Percentiles rank a stretch among this genome's conserved stretches.
These are phyloP conservation scores for Ogataea salicorniae DNA, from an alignment of 805 yeast species.

Conservation along the genomic window DNA sequence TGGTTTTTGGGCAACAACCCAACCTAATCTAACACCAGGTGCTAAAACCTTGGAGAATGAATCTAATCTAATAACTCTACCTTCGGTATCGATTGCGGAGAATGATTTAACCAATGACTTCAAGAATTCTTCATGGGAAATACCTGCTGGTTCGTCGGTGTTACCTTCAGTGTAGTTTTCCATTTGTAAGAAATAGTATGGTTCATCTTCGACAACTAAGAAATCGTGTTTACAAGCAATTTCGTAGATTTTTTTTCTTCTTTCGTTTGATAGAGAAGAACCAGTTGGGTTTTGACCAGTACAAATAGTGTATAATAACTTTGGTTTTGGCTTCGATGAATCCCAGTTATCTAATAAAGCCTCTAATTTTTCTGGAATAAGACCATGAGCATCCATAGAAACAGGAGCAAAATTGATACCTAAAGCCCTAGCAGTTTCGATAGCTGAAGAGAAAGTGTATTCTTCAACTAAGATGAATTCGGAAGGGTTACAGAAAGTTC, in stretches of 20 bases:
- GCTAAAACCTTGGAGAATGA: constrained; percentile 89
- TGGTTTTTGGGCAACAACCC: constrained; percentile 71
- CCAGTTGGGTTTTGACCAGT: constrained; percentile 99
- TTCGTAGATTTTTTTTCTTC: constrained; percentile 72
- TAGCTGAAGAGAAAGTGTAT: constrained; percentile 68
- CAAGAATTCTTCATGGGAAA: constrained; percentile 60
- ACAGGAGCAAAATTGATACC: constrained; percentile 63
- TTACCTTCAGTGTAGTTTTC: constrained; percentile 54
- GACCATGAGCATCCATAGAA: constrained; percentile 59
- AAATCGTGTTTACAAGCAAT: constrained; percentile 83
- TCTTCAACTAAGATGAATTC: constrained; percentile 74
- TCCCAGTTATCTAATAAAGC: constrained; percentile 58
- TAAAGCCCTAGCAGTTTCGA: constrained; percentile 60
- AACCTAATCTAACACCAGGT: constrained; percentile 85
- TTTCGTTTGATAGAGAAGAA: constrained; percentile 66
- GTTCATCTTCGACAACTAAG: constrained; percentile 90
- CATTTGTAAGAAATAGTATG: constrained; percentile 96
- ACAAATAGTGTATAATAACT: constrained; percentile 81
- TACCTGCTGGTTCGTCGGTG: constrained; percentile 21
- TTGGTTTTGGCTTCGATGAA: constrained; percentile 57
- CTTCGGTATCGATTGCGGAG: constrained; percentile 72
- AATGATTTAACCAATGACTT: constrained; percentile 69
- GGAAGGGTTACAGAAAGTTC: constrained; percentile 51
- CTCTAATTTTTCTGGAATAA: constrained; percentile 53
- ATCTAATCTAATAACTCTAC: constrained; percentile 85